phyloP scores from a whole-genome alignment of 1,284 basidiomycete species.

The Pyrrhoderma noxium region DNA sequence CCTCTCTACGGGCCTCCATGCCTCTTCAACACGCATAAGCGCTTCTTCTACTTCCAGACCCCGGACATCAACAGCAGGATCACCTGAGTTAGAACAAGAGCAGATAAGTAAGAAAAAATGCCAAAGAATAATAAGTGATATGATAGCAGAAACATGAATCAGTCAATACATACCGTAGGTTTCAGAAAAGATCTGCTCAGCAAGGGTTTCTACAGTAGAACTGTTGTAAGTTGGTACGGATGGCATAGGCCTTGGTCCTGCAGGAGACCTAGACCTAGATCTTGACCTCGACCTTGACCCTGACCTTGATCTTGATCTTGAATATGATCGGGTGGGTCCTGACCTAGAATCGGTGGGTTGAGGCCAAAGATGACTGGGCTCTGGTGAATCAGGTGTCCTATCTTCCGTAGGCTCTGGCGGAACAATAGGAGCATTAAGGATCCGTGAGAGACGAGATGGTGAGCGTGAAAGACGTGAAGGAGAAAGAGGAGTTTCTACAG shows the following conservation, averaged over 20 bases:
- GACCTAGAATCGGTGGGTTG: too few species aligned
- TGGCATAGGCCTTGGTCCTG: conserved; percentile 10
- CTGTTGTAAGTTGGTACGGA: background rate
- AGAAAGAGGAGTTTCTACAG: background rate
- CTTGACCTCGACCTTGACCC: background rate
- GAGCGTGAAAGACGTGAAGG: too few species aligned
- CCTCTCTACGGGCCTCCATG: conserved; percentile 14
- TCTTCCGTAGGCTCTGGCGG: background rate
- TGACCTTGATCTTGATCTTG: too few species aligned
- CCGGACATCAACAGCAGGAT: conserved; percentile 12
- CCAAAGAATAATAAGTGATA: background rate
- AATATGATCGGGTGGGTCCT: too few species aligned
- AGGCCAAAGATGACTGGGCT: too few species aligned
- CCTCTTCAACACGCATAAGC: conserved; percentile 11
- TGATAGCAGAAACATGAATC: background rate
- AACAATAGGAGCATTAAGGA: conserved; percentile 15
- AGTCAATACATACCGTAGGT: conserved; percentile 1
- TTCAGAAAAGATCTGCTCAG: conserved; percentile 7
- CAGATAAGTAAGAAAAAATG: background rate
- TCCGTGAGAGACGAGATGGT: conserved; percentile 8
- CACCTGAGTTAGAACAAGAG: conserved; percentile 1
- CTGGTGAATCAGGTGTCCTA: background rate
- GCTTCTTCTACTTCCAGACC: conserved; percentile 8
- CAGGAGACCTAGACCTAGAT: conserved; percentile 13
- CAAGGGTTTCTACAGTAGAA: background rate